Evolutionary conservation across 176 grass and related monocot species (phyloP).

Genomic region (Eleusine coracana): DNA sequence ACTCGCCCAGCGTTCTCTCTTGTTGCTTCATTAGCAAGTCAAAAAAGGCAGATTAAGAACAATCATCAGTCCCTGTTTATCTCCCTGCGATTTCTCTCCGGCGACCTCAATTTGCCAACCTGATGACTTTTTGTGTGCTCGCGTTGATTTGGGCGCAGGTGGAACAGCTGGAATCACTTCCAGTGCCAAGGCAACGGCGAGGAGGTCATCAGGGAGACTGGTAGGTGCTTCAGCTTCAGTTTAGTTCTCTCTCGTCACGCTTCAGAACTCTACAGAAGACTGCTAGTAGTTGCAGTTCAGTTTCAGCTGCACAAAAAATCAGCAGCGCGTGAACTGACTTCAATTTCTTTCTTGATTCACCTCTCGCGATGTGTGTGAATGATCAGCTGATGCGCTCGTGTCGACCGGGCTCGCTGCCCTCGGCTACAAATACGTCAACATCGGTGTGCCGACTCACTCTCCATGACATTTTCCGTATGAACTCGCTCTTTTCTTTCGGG

Average conservation of each 20-base stretch:
- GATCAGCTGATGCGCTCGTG: conserved; percentile 76
- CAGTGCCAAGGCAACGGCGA: conserved; percentile 65
- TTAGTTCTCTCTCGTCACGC: not conserved
- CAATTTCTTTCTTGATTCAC: not conserved
- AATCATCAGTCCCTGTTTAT: not conserved
- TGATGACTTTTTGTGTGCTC: not conserved
- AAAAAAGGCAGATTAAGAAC: not conserved
- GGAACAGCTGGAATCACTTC: conserved; percentile 99
- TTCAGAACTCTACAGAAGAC: not conserved
- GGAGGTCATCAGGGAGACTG: conserved; percentile 68
- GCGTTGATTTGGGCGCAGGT: conserved; percentile 34
- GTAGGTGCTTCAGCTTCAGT: conserved; percentile 12
- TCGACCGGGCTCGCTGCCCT: conserved; percentile 74
- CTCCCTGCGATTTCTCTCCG: not conserved
- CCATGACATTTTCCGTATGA: not conserved
- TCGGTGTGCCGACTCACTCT: conserved; percentile 47
- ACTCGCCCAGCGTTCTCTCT: not conserved
- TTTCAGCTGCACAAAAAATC: not conserved
- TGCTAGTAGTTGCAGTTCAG: not conserved
- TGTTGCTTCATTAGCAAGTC: not conserved
- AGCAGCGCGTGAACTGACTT: not conserved
- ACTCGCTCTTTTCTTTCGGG: not conserved
- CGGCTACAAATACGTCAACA: conserved; percentile 88
- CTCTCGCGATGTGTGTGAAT: not conserved
- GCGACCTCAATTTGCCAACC: not conserved